A percentile compares a stretch with the other conserved stretches of the same genome.
phyloP scores from a whole-genome alignment of 257 asterid species.

The Datura wrightii region DNA sequence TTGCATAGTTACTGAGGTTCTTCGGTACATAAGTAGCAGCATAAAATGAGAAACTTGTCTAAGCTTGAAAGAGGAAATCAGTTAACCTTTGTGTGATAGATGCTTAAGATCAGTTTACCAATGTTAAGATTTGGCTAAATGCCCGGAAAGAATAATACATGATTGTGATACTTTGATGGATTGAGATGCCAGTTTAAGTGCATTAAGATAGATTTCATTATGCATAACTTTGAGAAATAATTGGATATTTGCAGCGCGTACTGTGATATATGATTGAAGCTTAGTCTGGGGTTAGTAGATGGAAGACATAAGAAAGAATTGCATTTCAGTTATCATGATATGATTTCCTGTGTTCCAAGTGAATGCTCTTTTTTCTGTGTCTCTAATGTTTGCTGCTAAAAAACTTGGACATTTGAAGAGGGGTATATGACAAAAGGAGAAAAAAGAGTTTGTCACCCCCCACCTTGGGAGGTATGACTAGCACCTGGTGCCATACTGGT shows the following conservation, averaged over 20 bases:
- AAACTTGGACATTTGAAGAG: background rate
- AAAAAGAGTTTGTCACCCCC: background rate
- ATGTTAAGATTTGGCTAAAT: background rate
- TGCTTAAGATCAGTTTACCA: background rate
- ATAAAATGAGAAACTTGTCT: no score
- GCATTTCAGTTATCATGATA: background rate
- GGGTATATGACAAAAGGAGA: background rate
- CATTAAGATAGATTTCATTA: background rate
- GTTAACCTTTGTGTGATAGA: background rate
- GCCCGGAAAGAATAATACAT: background rate
- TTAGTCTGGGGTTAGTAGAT: conserved; percentile 8
- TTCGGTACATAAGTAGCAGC: no score
- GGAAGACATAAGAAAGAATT: background rate
- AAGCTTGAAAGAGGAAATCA: background rate
- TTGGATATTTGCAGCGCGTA: conserved; percentile 3
- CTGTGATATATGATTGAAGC: background rate
- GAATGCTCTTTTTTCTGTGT: background rate
- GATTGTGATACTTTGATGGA: background rate
- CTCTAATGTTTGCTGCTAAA: background rate
- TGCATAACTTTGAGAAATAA: conserved; percentile 1
- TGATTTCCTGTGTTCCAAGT: conserved; percentile 3
- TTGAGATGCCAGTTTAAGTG: background rate
- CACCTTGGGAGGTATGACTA: no score
- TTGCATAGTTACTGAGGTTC: no score
- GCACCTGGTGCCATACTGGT: no score